Evolutionary conservation across 2,329 filamentous ascomycete genomes (phyloP).

Genomic region (Trichoderma cornu-damae): DNA sequence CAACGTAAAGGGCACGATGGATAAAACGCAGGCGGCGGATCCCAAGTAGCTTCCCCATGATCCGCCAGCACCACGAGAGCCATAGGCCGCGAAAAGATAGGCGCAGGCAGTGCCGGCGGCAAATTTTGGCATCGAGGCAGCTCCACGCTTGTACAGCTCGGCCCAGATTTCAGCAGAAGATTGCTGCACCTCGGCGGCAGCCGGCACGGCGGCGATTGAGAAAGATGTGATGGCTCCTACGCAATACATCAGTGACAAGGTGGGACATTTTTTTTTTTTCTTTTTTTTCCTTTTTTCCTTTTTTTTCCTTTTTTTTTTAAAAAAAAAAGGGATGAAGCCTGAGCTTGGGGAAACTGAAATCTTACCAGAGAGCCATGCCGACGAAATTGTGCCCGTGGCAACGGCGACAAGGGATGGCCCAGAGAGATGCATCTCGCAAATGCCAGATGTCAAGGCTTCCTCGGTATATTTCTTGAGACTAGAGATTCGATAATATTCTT

Average conservation of each 20-base stretch:
- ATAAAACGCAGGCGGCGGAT: conserved; percentile 32
- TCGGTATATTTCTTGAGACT: no score
- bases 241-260: background rate
- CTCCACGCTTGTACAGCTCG: conserved; percentile 35
- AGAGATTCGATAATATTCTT: background rate
- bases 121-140: conserved; percentile 35
- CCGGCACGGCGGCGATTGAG: conserved; percentile 35
- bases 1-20: conserved; percentile 39
- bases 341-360: background rate
- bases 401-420: conserved; percentile 32
- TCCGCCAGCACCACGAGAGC: conserved; percentile 25
- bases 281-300: no score
- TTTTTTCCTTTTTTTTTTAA: no score
- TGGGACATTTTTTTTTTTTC: no score
- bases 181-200: conserved; percentile 28
- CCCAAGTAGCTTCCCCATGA: conserved; percentile 34
- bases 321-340: background rate
- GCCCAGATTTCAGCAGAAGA: conserved; percentile 35
- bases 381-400: conserved; percentile 36
- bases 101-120: conserved; percentile 30
- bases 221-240: conserved; percentile 35
- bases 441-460: no score
- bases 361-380: conserved; percentile 37
- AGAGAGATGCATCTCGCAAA: conserved; percentile 23
- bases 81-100: conserved; percentile 36